Evolutionary conservation across 2,329 filamentous ascomycete species (phyloP), one percentile per base, ranked within the genome.

Genomic region (Lachnellula arida): DNA sequence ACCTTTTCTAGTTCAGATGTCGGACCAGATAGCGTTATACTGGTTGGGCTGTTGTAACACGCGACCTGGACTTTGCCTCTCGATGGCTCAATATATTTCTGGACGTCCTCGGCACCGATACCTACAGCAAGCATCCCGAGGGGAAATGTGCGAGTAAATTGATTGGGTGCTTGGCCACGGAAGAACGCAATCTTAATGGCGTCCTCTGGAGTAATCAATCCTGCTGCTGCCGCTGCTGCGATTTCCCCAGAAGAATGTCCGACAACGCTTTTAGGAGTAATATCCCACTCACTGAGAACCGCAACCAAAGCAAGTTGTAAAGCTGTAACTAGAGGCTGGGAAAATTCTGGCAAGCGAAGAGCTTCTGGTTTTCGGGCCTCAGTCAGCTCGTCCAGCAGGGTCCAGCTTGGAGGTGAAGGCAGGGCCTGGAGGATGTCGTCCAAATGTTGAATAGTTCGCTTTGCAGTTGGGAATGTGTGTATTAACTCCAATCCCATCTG

Each of bases 211-310:
- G 49, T 67, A 0, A 76, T 43, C 1, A 64, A 62, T 2, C 71
- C 73, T 1, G 71, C 64, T 1, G 74, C 68, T 51, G 74, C 78
- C 0, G 77, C 76, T 2, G 76, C 77, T 2, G 67, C 75, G 46
- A 79, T 77, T 56, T 80, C 77, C 6, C 77, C 77, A 43, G 68
- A 72, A 0, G 75, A 78, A 60, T 79, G 77, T 0, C 77, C 75
- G 4, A 72, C 67, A 0, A 77, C 74, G 2, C 65, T 69, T 0
- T 58, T 49, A 0, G 76, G 72, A 4, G 56, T 60, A n/a, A 79
- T 64, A 3, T 70, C 71, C 71, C 72, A 78, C 1, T 72, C 70
- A n/a, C 70, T 39, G 1, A 81, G 66, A 5, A 80, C 65, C 4
- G 74, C 66, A 0, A 75, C 70, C 4, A 80, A 61, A 1, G 71